These are phyloP conservation scores for Schizosaccharomyces japonicus DNA, from an alignment of 805 yeast species.

Conservation along the genomic window DNA sequence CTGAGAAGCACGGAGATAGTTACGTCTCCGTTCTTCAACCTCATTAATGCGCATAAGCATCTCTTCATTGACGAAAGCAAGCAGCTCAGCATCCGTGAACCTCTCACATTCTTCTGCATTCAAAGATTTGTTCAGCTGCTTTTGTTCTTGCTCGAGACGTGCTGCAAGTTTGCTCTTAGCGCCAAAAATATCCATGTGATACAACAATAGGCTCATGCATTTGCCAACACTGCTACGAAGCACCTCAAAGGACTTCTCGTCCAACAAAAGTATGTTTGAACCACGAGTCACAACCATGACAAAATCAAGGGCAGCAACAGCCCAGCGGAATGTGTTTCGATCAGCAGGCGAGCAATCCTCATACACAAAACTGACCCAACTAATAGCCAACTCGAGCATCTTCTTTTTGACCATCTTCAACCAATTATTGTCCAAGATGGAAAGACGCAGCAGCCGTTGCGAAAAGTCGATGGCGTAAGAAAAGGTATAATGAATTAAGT, in stretches of 20 bases:
- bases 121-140: slow-evolving; percentile 19
- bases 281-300: slow-evolving; percentile 88
- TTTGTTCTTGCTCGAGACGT: slow-evolving; percentile 26
- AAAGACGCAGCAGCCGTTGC: slow-evolving; percentile 36
- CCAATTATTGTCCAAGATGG: slow-evolving; percentile 31
- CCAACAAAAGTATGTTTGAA: slow-evolving; percentile 59
- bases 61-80: slow-evolving; percentile 38
- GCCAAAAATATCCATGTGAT: slow-evolving; percentile 96
- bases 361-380: slow-evolving; percentile 79
- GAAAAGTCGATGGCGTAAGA: slow-evolving; percentile 65
- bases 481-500: slow-evolving; percentile 48
- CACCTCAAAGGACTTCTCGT: slow-evolving; percentile 47
- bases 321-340: slow-evolving; percentile 79
- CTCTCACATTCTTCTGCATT: slow-evolving; percentile 10
- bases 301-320: slow-evolving; percentile 83
- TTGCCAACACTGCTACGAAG: slow-evolving; percentile 71
- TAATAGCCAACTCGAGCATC: slow-evolving; percentile 52
- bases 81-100: slow-evolving; percentile 24
- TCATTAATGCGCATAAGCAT: slow-evolving; percentile 39
- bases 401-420: slow-evolving; percentile 47
- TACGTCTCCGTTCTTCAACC: slow-evolving; percentile 35
- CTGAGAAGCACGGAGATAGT: slow-evolving; percentile 22
- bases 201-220: slow-evolving; percentile 75
- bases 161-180: slow-evolving; percentile 57
- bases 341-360: slow-evolving; percentile 91